phyloP scores from a whole-genome alignment of 2,329 filamentous ascomycete species.

The Epicoccum sorghinum region DNA sequence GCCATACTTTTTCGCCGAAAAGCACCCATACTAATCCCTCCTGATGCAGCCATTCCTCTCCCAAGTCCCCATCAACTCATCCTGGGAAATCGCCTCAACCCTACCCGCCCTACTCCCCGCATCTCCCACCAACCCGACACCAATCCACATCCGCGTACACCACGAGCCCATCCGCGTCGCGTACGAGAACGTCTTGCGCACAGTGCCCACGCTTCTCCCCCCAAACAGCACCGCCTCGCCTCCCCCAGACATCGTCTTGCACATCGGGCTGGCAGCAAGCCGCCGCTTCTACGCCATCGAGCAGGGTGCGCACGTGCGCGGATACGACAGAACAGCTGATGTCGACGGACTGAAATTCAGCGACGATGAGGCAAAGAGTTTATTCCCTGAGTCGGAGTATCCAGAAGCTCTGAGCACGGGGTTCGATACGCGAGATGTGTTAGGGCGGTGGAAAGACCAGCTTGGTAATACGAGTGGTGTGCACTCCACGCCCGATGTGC shows the following conservation, averaged over 20 bases:
- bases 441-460: conserved; percentile 17
- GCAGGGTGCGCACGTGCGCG: conserved; percentile 33
- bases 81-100: conserved; percentile 46
- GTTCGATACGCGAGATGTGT: conserved; percentile 42
- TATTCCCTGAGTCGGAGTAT: conserved; percentile 15
- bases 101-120: conserved; percentile 44
- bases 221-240: conserved; percentile 26
- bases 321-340: conserved; percentile 41
- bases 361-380: conserved; percentile 21
- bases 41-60: conserved; percentile 39
- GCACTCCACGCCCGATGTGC: conserved; percentile 28
- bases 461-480: too few species aligned
- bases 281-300: conserved; percentile 46
- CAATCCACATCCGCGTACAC: conserved; percentile 45
- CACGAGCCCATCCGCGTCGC: conserved; percentile 44
- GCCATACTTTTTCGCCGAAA: not conserved
- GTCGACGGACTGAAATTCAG: conserved; percentile 40
- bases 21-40: conserved; percentile 11
- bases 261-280: conserved; percentile 48
- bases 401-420: conserved; percentile 32
- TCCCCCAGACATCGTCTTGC: conserved; percentile 41
- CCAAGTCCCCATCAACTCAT: conserved; percentile 41
- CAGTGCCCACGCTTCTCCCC: conserved; percentile 38
- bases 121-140: conserved; percentile 28
- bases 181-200: conserved; percentile 36